These are phyloP conservation scores for Trypanosoma platydactyli DNA, from an alignment of 208 protist species.

Conservation along the genomic window DNA sequence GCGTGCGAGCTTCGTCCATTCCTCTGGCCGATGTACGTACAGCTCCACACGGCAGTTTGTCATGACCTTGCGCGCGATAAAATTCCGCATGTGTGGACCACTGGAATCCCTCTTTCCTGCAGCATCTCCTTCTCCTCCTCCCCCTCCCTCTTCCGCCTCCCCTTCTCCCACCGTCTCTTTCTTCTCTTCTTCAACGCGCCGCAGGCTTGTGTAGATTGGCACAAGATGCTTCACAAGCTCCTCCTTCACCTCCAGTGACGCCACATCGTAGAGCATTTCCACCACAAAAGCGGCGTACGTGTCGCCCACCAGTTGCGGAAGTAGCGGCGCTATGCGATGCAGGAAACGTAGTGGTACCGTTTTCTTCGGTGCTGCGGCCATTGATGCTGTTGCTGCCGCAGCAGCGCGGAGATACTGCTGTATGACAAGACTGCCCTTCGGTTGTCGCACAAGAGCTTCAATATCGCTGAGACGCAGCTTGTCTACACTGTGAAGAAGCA, in stretches of 20 bases:
- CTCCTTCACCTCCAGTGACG: slow-evolving; percentile 74
- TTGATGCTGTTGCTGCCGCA: slow-evolving; percentile 2
- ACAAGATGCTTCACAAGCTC: slow-evolving; percentile 65
- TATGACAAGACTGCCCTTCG: slow-evolving; percentile 70
- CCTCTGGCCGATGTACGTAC: slow-evolving; percentile 80
- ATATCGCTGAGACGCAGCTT: slow-evolving; percentile 69
- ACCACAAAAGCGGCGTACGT: slow-evolving; percentile 73
- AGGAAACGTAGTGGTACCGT: slow-evolving; percentile 45
- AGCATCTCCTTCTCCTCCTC: neutral
- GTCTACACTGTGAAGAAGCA: slow-evolving; percentile 70
- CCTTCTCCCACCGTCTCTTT: slow-evolving; percentile 6
- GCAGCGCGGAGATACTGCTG: slow-evolving; percentile 74
- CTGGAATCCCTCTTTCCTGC: slow-evolving; percentile 10
- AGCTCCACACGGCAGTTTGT: slow-evolving; percentile 87
- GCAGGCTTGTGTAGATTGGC: slow-evolving; percentile 49
- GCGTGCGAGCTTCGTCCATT: slow-evolving; percentile 77
- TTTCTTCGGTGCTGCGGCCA: slow-evolving; percentile 18
- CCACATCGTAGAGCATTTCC: slow-evolving; percentile 76
- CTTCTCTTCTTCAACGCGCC: slow-evolving; percentile 10
- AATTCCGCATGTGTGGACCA: slow-evolving; percentile 34
- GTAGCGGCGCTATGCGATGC: slow-evolving; percentile 48
- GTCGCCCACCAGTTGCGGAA: slow-evolving; percentile 49
- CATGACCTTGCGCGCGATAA: slow-evolving; percentile 81
- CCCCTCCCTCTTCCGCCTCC: slow-evolving; percentile 6
- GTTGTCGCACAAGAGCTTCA: slow-evolving; percentile 34